A percentile compares a stretch with the other conserved stretches of the same genome.
Conservation (phyloP, 495 filamentous ascomycete species). For the Podospora fimiseda region DNA sequence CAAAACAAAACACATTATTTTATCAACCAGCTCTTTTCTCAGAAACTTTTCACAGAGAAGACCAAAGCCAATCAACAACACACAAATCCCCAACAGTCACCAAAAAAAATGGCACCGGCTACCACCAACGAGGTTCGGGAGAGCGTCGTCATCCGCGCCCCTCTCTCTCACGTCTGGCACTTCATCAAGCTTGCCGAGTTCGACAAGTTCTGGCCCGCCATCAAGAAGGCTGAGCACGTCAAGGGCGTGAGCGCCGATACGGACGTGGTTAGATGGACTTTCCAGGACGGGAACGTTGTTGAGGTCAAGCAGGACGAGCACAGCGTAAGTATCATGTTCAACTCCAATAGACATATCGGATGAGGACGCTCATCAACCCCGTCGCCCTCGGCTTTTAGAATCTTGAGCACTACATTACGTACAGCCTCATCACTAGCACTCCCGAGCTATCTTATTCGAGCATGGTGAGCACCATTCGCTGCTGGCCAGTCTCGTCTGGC, state of each 20-base stretch:
- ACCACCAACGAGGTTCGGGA: slow-evolving; percentile 59
- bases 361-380: neutral
- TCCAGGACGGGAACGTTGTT: slow-evolving; percentile 54
- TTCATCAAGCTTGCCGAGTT: slow-evolving; percentile 60
- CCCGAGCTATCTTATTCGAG: slow-evolving; percentile 54
- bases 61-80: neutral
- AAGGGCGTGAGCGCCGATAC: slow-evolving; percentile 54
- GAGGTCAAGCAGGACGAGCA: slow-evolving; percentile 70
- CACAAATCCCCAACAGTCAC: too few species aligned
- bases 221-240: slow-evolving; percentile 49
- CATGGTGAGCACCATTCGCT: slow-evolving; percentile 56
- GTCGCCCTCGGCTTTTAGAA: slow-evolving; percentile 34
- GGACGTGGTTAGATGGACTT: slow-evolving; percentile 59
- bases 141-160: slow-evolving; percentile 58
- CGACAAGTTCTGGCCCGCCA: slow-evolving; percentile 52
- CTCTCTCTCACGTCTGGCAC: slow-evolving; percentile 58
- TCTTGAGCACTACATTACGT: slow-evolving; percentile 65
- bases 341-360: neutral
- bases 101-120: slow-evolving; percentile 38
- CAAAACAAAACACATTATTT: neutral
- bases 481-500: slow-evolving; percentile 54
- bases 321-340: slow-evolving; percentile 39
- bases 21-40: neutral
- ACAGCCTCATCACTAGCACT: slow-evolving; percentile 56
- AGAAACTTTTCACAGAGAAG: neutral